Base-by-base conservation (phyloP, 176 grass and related monocot species). In the Avena atlantica region DNA sequence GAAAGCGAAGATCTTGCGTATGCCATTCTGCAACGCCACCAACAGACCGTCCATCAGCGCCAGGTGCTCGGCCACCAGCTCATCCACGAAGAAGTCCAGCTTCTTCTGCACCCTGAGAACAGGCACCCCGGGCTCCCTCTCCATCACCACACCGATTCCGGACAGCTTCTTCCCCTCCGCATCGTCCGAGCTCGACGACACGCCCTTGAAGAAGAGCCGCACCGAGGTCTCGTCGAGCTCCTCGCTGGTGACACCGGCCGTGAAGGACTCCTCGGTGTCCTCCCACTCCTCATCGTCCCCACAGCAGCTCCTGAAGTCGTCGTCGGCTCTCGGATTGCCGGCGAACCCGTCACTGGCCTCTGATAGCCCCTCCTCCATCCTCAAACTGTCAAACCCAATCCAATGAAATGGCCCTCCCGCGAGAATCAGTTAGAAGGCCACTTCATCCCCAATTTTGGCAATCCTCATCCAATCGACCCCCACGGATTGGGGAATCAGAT, bases 121-220 rank as follows among this genome's bases (percentile, higher is more conserved):
- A 37, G 94, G 85, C 80, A 90, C 80, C 19, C 87, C 97, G 0
- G 87, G 73, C 1, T 50, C 74, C 76, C 86, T 93, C 78, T 99
- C 97, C 94, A 99, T 95, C n/a, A 99, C 97, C 23, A 94, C 97
- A 11, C 97, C 97, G 7, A 99, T 97, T 84, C 97, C 97, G 9
- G 97, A 89, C 71, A 90, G 21, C 25, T 86, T 96, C 74, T 78
- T 84, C 53, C 78, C 92, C 14, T 89, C 84, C 0, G 73, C 62
- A 74, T 97, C 74, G 84, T 97, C 92, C 0, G 83, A 23, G 83
- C 68, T 50, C 1, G 97, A 99, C 1, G 97, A 99, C 24, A 97
- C 94, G 0, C 97, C 97, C 85, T 99, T 99, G 83, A 99, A 99
- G 86, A 97, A 97, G 74, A 99, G 81, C 12, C 94, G 89, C 62